Evolutionary conservation across 257 asterid species (phyloP).

Genomic region (Linderniella brevidens): DNA sequence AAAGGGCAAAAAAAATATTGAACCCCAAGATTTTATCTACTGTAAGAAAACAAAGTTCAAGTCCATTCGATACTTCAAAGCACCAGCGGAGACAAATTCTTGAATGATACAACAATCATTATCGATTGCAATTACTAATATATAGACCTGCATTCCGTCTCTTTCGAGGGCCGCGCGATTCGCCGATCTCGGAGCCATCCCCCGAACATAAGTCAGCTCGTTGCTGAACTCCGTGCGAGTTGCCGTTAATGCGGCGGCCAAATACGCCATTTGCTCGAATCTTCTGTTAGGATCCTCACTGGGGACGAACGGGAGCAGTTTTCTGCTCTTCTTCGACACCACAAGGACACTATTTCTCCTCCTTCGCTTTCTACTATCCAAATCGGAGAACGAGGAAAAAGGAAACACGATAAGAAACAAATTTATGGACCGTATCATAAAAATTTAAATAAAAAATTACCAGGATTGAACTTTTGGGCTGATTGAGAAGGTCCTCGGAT

Average conservation of each 20-base stretch:
- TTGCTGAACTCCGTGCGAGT: slow-evolving; percentile 54
- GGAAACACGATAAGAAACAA: too few relatives aligned
- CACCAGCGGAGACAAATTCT: not conserved
- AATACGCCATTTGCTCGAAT: slow-evolving; percentile 80
- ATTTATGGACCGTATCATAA: too few relatives aligned
- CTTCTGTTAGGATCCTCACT: slow-evolving; percentile 48
- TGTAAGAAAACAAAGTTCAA: too few relatives aligned
- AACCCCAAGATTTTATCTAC: too few relatives aligned
- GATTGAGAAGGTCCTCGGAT: slow-evolving; percentile 38
- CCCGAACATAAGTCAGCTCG: slow-evolving; percentile 47
- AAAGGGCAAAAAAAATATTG: too few relatives aligned
- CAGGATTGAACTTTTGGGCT: slow-evolving; percentile 21
- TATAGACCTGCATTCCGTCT: slow-evolving; percentile 80
- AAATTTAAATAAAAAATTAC: slow-evolving; percentile 10
- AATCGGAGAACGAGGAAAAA: slow-evolving; percentile 1
- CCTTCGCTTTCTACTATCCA: slow-evolving; percentile 45
- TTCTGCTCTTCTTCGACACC: slow-evolving; percentile 52
- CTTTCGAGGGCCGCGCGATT: slow-evolving; percentile 47
- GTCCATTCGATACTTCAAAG: too few relatives aligned
- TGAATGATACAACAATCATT: not conserved
- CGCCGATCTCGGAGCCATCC: slow-evolving; percentile 80
- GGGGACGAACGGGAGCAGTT: slow-evolving; percentile 50
- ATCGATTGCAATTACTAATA: not conserved
- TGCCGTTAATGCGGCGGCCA: slow-evolving; percentile 70
- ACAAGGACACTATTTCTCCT: slow-evolving; percentile 27